Percentiles rank a stretch among this genome's conserved stretches.
phyloP scores from a whole-genome alignment of 2,329 filamentous ascomycete genomes.

The Huntiella savannae region DNA sequence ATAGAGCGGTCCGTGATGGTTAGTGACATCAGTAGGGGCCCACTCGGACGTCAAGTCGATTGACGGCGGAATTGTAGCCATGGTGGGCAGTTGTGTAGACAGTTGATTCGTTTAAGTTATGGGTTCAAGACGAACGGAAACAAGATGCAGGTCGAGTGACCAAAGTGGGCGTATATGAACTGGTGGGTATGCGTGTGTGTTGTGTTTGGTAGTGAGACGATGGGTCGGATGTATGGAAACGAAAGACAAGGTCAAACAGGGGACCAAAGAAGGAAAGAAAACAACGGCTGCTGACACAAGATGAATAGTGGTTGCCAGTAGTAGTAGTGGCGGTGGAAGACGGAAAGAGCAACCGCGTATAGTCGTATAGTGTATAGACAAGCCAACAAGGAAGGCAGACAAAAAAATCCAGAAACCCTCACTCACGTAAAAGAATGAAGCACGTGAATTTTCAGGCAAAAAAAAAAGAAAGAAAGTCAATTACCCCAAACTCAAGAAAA shows the following conservation, averaged over 20 bases:
- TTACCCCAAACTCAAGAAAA: no score
- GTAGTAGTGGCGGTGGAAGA: neutral
- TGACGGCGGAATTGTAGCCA: constrained; percentile 4
- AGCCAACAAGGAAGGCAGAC: neutral
- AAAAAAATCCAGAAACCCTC: neutral
- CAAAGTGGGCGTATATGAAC: neutral
- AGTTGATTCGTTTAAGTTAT: neutral
- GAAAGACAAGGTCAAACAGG: constrained; percentile 1
- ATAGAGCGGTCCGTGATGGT: constrained; percentile 11
- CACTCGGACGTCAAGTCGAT: constrained; percentile 10
- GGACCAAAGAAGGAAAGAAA: constrained; percentile 2
- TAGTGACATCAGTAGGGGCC: constrained; percentile 11
- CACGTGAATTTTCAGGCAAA: no score
- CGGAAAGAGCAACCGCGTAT: neutral
- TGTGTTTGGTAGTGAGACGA: neutral
- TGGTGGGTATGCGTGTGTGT: neutral
- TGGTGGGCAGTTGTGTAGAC: neutral
- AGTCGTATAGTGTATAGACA: neutral
- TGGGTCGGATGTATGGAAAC: neutral
- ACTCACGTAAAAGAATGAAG: no score
- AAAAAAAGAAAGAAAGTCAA: no score
- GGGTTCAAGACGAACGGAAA: no score
- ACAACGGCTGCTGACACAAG: no score
- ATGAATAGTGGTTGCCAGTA: neutral
- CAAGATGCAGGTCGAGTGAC: neutral